A percentile compares a stretch with the other conserved stretches of the same genome.
These are phyloP conservation scores for Suillus lakei DNA, from an alignment of 768 basidiomycete genomes.

Conservation along the genomic window DNA sequence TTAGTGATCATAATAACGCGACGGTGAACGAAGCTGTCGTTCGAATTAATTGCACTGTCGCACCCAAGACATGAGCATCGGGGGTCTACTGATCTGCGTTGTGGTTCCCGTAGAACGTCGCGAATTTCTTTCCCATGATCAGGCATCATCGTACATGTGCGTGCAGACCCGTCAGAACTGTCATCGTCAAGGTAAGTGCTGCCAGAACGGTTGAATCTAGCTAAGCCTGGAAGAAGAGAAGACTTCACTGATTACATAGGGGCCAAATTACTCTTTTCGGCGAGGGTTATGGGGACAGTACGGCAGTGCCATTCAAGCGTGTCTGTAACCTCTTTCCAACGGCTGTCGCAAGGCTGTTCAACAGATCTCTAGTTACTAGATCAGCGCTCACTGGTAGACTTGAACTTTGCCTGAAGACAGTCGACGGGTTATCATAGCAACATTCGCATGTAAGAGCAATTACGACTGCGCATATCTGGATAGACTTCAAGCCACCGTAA, in stretches of 20 bases:
- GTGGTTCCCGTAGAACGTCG: too few species aligned
- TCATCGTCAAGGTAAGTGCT: too few species aligned
- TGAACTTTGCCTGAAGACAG: not conserved
- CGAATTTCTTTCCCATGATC: too few species aligned
- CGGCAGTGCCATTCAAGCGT: not conserved
- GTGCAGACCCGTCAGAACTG: not conserved
- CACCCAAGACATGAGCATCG: too few species aligned
- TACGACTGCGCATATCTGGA: not conserved
- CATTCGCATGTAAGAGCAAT: not conserved
- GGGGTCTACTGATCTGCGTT: too few species aligned
- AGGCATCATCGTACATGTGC: not conserved
- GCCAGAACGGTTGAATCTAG: too few species aligned
- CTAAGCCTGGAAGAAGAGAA: too few species aligned
- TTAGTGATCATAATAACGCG: too few species aligned
- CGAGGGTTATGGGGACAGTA: not conserved
- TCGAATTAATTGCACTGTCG: too few species aligned
- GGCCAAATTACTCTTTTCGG: not conserved
- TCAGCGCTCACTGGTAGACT: not conserved
- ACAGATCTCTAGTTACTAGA: not conserved
- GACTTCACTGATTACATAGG: not conserved
- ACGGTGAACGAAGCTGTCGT: too few species aligned
- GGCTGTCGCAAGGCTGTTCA: not conserved
- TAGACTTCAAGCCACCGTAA: slow-evolving; percentile 16
- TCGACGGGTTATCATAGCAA: not conserved
- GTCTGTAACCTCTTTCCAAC: not conserved